Evolutionary conservation across 495 filamentous ascomycete species (phyloP), one percentile per base, ranked within the genome.

Genomic region (Aspergillus coremiiformis): DNA sequence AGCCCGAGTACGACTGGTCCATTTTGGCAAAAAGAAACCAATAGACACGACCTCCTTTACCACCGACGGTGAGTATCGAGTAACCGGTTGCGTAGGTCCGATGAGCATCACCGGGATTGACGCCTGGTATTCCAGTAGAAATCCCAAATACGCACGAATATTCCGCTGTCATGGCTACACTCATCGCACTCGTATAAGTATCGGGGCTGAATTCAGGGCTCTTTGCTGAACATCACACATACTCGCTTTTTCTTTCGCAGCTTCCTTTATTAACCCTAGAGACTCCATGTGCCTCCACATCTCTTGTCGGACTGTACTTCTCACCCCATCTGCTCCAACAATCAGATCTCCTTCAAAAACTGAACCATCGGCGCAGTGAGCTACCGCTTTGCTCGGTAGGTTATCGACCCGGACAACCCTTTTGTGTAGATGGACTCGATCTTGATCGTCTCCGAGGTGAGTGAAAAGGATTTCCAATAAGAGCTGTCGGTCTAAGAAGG

Each of bases 1-100:
- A 57, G 20, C 63, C 67, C 17, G 53, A 55, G 30, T 67, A 65
- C 17, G 43, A 57, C 44, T 68, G 57, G 37, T 71, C 67, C 15
- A 77, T 50, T 41, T 73, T 75, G 32, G 66, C 52, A 44, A 73
- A 70, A 11, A 78, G 27, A 20, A 60, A 70, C 58, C 61, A 66
- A 44, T 52, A 63, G 2, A 62, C 42, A 9, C 53, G 52, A 5
- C 51, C 60, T 12, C 47, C 33, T 22, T 57, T 63, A 0, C 62
- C 62, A 7, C 42, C 32, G n/a, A 57, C 24, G 0, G 39, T 55
- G 1, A 65, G 26, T 7, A 58, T 22, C 1, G 39, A 49, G 23
- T 49, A 48, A 0, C 44, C 50, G 1, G 58, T 30, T 1, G 17
- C 43, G 27, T 45, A 50, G 3, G 44, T 48, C 11, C 45, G 50